These are phyloP conservation scores for Gonium pectorale DNA, from an alignment of 139 green algal genomes.

Conservation along the genomic window DNA sequence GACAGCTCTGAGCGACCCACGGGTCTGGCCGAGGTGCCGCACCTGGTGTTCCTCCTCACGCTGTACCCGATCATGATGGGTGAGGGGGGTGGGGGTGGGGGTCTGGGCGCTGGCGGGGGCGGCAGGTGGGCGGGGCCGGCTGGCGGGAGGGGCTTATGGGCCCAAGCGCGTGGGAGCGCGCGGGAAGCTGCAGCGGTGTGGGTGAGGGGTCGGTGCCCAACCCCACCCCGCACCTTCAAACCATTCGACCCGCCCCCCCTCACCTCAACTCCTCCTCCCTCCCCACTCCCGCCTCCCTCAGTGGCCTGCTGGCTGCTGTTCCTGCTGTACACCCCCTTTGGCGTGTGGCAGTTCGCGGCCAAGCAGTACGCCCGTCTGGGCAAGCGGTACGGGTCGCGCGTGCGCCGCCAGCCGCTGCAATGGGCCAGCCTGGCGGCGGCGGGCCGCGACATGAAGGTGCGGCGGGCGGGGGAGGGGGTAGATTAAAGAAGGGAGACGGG, in stretches of 20 bases:
- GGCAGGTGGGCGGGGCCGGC: neutral
- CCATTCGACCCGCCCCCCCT: neutral
- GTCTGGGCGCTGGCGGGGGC: neutral
- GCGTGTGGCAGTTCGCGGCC: slow-evolving; percentile 14
- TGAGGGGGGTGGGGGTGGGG: neutral
- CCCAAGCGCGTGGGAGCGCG: too few relatives aligned
- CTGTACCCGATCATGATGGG: slow-evolving; percentile 41
- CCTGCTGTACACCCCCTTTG: slow-evolving; percentile 36
- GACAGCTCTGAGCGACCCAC: slow-evolving; percentile 27
- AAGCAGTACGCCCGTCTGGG: slow-evolving; percentile 6
- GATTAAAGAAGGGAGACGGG: neutral
- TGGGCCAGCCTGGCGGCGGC: neutral
- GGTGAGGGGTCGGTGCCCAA: too few relatives aligned
- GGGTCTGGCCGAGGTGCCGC: slow-evolving; percentile 37
- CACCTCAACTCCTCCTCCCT: neutral
- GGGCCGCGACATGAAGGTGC: neutral
- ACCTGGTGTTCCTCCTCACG: slow-evolving; percentile 43
- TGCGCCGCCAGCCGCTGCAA: neutral
- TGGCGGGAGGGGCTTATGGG: too few relatives aligned
- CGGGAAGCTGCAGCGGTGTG: too few relatives aligned
- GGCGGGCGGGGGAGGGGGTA: neutral
- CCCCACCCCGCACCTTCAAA: neutral
- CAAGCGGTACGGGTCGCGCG: neutral
- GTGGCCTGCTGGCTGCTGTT: slow-evolving; percentile 21
- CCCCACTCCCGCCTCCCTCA: neutral